Evolutionary conservation across 805 yeast genomes (phyloP), one percentile per base, ranked within the genome.

Genomic region (Candida arabinofermentans): DNA sequence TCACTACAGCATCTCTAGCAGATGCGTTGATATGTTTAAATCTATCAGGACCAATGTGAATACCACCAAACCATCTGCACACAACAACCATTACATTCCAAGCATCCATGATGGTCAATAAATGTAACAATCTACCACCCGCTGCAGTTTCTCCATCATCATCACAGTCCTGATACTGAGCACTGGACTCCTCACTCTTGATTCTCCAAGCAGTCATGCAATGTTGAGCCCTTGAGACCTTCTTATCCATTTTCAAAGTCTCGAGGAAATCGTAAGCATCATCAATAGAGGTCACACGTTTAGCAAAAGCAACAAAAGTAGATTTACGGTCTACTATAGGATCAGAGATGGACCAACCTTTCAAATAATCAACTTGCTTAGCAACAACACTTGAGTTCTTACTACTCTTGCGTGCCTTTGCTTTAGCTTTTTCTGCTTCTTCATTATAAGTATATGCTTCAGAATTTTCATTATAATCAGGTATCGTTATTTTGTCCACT

Each of bases 71-170:
- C 96, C 97, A 91, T 46, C 99, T 66, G 26, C 85, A 78, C 2
- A 91, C 96, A 8, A 83, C 87, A 3, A 90, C 96, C 48, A 89
- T 75, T 4, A 86, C 86, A 58, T 90, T 81, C 84, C 86, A 78
- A 2, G 77, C 85, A 53, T 87, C 88, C 86, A 83, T 83, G 21
- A 64, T 53, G 27, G 86, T 77, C 49, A 90, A 64, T 36, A 90
- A 62, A 66, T 88, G 96, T 38, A 89, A 62, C 71, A 90, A 66
- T 43, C 96, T 68, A 5, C 90, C 79, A 8, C 99, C 99, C 1
- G 98, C 96, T 1, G 98, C 98, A 0, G 95, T 74, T 58, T 93
- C 99, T 3, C 99, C 99, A 58, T 91, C 99, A 60, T 93, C 98
- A 57, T 93, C 97, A 53, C 86, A 89, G 53, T 93, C 97, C 53